A percentile compares a stretch with the other conserved stretches of the same genome.
Conservation (phyloP, 805 yeast species). For the Lipomyces sp. region DNA sequence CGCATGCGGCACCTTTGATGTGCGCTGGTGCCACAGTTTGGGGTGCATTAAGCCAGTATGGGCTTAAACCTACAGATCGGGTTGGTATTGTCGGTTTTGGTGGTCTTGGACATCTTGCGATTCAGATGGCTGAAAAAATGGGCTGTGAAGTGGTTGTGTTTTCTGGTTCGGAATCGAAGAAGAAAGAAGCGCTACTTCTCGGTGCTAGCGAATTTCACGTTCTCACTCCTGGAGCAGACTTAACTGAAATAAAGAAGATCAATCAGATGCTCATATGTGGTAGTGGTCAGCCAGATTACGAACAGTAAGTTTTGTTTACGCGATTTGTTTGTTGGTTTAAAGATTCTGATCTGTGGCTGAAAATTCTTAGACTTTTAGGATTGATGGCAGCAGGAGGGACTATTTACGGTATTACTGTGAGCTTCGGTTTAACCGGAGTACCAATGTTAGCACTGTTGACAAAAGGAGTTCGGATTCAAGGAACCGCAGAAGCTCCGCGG, state of each 20-base stretch:
- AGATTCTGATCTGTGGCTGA: background rate
- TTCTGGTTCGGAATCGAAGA: conserved; percentile 58
- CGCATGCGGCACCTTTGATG: conserved; percentile 63
- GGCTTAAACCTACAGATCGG: conserved; percentile 38
- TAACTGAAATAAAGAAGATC: conserved; percentile 2
- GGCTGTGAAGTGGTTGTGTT: conserved; percentile 65
- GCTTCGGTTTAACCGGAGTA: background rate
- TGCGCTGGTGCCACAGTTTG: conserved; percentile 71
- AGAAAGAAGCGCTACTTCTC: conserved; percentile 54
- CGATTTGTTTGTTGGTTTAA: background rate
- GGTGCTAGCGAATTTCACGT: conserved; percentile 63
- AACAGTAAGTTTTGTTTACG: background rate
- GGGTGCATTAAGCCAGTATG: conserved; percentile 57
- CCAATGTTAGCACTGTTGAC: background rate
- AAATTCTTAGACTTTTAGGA: background rate
- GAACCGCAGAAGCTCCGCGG: background rate
- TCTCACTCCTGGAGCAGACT: conserved; percentile 49
- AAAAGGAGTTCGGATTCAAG: background rate
- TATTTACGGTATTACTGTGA: background rate
- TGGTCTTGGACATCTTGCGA: conserved; percentile 62
- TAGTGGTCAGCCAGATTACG: conserved; percentile 7
- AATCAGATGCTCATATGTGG: background rate
- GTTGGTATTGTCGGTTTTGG: conserved; percentile 64
- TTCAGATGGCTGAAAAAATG: conserved; percentile 61
- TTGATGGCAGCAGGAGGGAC: background rate